Conservation (phyloP, 306 rosid species). For the Myrica gale region DNA sequence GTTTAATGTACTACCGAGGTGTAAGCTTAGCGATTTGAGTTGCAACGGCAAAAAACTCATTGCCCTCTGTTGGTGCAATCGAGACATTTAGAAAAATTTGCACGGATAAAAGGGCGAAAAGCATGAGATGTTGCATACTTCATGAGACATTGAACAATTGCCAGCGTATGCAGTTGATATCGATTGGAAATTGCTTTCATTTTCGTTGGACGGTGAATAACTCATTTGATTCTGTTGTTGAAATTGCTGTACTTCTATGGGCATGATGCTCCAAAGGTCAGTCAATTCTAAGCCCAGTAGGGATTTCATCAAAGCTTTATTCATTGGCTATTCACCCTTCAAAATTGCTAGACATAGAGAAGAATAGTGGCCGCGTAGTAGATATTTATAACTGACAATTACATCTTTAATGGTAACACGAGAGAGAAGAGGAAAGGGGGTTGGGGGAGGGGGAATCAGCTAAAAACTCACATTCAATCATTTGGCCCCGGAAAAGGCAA, state of each 20-base stretch:
- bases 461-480: too few species aligned
- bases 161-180: not conserved
- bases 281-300: not conserved
- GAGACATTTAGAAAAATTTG: too few species aligned
- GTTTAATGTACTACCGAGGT: too few species aligned
- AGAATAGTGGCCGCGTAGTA: too few species aligned
- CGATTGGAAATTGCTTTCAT: not conserved
- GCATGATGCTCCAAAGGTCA: not conserved
- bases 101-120: too few species aligned
- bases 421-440: too few species aligned
- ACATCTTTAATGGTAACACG: too few species aligned
- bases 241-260: not conserved
- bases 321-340: not conserved
- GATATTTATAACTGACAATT: too few species aligned
- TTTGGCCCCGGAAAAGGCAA: conserved; percentile 37
- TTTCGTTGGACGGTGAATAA: not conserved
- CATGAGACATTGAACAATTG: not conserved
- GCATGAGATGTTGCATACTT: not conserved
- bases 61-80: too few species aligned
- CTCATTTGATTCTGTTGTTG: not conserved
- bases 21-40: too few species aligned
- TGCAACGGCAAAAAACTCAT: too few species aligned
- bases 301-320: not conserved
- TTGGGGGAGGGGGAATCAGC: too few species aligned
- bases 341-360: not conserved